Base-by-base conservation (phyloP, 192 early-diverging fungal genomes). In the Coemansia sp. region DNA sequence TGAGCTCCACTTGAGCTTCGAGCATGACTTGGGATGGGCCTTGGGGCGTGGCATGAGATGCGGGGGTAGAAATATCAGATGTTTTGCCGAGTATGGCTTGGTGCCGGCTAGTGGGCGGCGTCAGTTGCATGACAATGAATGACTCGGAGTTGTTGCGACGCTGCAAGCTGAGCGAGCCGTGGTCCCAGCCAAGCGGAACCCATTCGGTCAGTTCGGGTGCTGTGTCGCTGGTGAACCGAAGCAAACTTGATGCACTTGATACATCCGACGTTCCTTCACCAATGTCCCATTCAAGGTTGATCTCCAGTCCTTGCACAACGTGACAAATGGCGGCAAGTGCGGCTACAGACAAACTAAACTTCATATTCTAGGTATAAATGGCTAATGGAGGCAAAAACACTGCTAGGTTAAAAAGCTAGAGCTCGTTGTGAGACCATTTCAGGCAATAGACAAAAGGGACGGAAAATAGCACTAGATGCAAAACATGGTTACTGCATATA, bases 171-270 rank as follows among this genome's bases (percentile, higher is more conserved):
- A 79, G 63, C 48, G 70, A 59, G 12, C 76, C 76, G 8, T 63
- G 68, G 8, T 11, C 37, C 76, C 76, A 79, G n/a, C 76, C 76
- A 10, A 79, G 39, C 4, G 60, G 37, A 8, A 70, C 41, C 76
- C 76, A 79, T 43, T 79, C 76, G 11, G 76, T 79, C 4, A 53
- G 23, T 5, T 62, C 62, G 12, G 76, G 76, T 52, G 70, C 60
- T 0, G 70, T 72, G 35, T 69, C 63, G 66, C 69, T 78, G 38
- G 75, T 39, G 15, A 78, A 65, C 5, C 75, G 75, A 37, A 78
- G 39, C 3, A 78, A 38, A 19, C 70, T 78, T 21, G 72, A 65
- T 7, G 75, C 75, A 0, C 66, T 62, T 11, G 75, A 62, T 11
- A 78, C 65, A 5, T 43, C 53, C 22, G 57, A 61, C 5, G 75